A percentile compares a stretch with the other conserved stretches of the same genome.
Evolutionary conservation across 139 green algal genomes (phyloP).

Genomic region (Tetradesmus lagerheimii): DNA sequence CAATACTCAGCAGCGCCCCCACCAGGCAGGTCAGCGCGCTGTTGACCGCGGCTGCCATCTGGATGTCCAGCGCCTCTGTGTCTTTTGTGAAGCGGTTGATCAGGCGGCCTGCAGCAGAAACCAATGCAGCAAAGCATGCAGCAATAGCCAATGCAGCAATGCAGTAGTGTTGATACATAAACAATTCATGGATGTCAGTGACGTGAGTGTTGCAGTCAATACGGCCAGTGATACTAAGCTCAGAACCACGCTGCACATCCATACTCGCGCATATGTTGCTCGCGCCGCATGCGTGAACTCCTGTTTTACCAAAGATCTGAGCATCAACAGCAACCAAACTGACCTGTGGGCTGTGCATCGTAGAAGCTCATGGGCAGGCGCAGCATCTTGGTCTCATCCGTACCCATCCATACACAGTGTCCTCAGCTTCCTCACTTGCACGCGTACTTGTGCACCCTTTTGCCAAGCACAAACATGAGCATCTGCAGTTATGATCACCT

Average conservation of each 20-base stretch:
- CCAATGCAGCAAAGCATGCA: neutral
- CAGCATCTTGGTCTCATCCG: neutral
- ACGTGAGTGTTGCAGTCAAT: too few species aligned
- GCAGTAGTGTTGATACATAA: neutral
- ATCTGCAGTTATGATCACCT: too few species aligned
- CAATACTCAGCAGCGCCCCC: slow-evolving; percentile 65
- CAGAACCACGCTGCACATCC: too few species aligned
- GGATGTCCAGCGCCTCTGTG: slow-evolving; percentile 81
- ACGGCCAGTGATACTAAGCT: too few species aligned
- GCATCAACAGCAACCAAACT: neutral
- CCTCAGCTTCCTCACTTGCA: too few species aligned
- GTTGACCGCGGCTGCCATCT: slow-evolving; percentile 56
- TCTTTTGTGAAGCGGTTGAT: slow-evolving; percentile 92
- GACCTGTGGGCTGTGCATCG: neutral
- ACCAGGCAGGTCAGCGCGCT: slow-evolving; percentile 55
- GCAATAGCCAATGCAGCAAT: neutral
- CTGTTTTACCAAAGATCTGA: too few species aligned
- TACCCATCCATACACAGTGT: neutral
- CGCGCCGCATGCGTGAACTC: too few species aligned
- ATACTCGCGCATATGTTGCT: too few species aligned
- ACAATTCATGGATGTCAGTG: too few species aligned
- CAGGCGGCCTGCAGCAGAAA: slow-evolving; percentile 66
- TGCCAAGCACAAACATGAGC: too few species aligned
- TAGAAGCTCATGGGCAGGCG: neutral
- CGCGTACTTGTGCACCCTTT: too few species aligned